Percentiles rank a stretch among this genome's conserved stretches.
Conservation (phyloP, 768 basidiomycete species). For the Coprinopsis marcescibilis region DNA sequence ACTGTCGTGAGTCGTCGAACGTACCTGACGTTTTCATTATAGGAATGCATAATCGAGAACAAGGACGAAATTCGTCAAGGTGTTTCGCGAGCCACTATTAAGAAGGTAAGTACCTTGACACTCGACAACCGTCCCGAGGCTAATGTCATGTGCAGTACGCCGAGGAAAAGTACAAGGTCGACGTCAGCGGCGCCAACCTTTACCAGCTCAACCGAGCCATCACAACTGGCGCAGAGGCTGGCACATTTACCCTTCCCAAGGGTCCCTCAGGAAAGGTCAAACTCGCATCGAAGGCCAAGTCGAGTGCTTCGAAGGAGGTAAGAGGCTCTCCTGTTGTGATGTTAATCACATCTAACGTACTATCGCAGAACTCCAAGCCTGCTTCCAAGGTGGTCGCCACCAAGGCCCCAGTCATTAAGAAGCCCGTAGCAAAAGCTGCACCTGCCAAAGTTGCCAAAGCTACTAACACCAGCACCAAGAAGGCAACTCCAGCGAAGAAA, state of each 20-base stretch:
- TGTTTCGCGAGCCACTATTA: conserved; percentile 73
- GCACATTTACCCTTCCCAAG: conserved; percentile 33
- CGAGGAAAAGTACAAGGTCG: conserved; percentile 75
- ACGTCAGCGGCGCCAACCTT: conserved; percentile 57
- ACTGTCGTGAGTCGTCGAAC: conserved; percentile 6
- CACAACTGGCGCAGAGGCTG: conserved; percentile 53
- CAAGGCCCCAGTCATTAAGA: conserved; percentile 21
- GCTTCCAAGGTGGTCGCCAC: conserved; percentile 31
- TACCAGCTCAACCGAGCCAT: conserved; percentile 75
- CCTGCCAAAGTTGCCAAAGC: conserved; percentile 20
- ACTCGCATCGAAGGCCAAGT: conserved; percentile 46
- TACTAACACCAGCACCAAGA: conserved; percentile 11
- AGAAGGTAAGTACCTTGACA: conserved; percentile 53
- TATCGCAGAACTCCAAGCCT: conserved; percentile 40
- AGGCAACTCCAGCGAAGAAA: conserved; percentile 18
- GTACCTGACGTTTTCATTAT: conserved; percentile 1
- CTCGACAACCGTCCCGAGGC: conserved; percentile 5
- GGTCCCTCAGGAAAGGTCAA: conserved; percentile 59
- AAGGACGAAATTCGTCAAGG: conserved; percentile 64
- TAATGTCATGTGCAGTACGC: conserved; percentile 50
- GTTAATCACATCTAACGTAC: conserved; percentile 5
- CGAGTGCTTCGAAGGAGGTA: conserved; percentile 58
- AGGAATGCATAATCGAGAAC: conserved; percentile 71
- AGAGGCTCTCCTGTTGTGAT: conserved; percentile 7
- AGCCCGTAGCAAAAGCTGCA: conserved; percentile 22